Conservation (phyloP, 2,329 filamentous ascomycete genomes). For the Chrysosporium queenslandicum region DNA sequence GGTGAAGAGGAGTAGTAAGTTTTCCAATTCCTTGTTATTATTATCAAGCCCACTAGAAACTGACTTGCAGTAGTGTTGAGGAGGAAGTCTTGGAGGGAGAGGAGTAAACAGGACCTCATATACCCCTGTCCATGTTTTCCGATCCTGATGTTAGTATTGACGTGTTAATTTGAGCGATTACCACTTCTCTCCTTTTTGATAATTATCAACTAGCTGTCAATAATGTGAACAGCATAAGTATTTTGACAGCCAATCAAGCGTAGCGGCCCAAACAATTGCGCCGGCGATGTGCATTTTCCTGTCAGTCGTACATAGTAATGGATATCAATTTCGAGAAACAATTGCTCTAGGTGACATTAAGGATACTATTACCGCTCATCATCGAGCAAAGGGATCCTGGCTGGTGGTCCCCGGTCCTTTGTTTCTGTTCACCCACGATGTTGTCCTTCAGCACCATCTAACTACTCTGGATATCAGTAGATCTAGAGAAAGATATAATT, state of each 20-base stretch:
- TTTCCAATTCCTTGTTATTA: not conserved
- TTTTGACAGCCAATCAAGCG: not conserved
- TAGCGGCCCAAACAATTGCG: not conserved
- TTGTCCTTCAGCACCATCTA: too few species aligned
- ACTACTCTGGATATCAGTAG: too few species aligned
- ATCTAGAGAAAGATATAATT: too few species aligned
- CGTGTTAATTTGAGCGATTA: conserved; percentile 6
- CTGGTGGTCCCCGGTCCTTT: too few species aligned
- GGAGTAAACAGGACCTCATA: conserved; percentile 45
- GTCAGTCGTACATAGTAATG: not conserved
- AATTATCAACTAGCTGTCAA: not conserved
- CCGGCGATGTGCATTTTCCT: not conserved
- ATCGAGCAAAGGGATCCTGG: too few species aligned
- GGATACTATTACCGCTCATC: too few species aligned
- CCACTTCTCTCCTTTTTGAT: conserved; percentile 2
- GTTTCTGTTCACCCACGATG: too few species aligned
- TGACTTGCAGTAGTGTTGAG: conserved; percentile 47
- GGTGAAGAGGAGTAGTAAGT: conserved; percentile 58
- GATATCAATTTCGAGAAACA: not conserved
- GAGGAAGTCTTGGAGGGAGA: conserved; percentile 64
- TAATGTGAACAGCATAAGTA: not conserved
- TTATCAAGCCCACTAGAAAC: not conserved
- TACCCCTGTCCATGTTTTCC: conserved; percentile 2
- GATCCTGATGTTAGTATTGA: conserved; percentile 4
- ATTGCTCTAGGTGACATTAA: too few species aligned